Percentiles rank a stretch among this genome's conserved stretches.
phyloP scores from a whole-genome alignment of 1,139 yeast genomes.

The Lipomyces yarrowii region DNA sequence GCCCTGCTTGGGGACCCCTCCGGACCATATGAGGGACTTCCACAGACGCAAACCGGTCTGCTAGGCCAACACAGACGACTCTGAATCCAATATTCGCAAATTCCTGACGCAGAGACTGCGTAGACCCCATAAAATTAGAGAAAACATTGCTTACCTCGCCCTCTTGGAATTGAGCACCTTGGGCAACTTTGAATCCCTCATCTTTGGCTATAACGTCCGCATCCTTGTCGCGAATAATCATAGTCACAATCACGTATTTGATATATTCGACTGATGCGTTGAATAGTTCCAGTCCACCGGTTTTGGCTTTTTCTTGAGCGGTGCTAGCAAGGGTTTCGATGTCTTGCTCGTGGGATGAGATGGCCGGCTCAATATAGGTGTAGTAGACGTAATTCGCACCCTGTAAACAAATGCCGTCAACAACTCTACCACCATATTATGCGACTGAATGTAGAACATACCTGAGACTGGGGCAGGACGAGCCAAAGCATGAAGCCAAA shows the following conservation, averaged over 20 bases:
- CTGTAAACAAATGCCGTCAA: conserved; percentile 6
- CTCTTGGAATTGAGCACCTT: neutral
- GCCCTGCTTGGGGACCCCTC: neutral
- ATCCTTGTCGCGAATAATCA: neutral
- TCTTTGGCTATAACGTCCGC: neutral
- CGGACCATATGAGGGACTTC: neutral
- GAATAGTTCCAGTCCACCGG: conserved; percentile 5
- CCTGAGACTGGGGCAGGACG: conserved; percentile 48
- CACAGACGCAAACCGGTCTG: neutral
- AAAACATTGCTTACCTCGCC: neutral
- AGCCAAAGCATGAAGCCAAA: conserved; percentile 54
- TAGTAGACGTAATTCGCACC: conserved; percentile 30
- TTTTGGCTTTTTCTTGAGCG: conserved; percentile 14
- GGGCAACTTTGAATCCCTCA: neutral
- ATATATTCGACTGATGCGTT: conserved; percentile 1
- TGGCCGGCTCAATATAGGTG: conserved; percentile 29
- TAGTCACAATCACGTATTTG: neutral
- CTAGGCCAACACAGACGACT: neutral
- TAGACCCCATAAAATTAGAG: neutral
- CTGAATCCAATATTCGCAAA: neutral
- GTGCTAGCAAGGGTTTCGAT: conserved; percentile 20
- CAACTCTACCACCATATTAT: neutral
- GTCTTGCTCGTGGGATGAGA: conserved; percentile 29
- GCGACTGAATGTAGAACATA: neutral
- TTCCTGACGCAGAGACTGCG: neutral